phyloP scores from a whole-genome alignment of 371 early-diverging fungal genomes.

The Mucor racemosus region DNA sequence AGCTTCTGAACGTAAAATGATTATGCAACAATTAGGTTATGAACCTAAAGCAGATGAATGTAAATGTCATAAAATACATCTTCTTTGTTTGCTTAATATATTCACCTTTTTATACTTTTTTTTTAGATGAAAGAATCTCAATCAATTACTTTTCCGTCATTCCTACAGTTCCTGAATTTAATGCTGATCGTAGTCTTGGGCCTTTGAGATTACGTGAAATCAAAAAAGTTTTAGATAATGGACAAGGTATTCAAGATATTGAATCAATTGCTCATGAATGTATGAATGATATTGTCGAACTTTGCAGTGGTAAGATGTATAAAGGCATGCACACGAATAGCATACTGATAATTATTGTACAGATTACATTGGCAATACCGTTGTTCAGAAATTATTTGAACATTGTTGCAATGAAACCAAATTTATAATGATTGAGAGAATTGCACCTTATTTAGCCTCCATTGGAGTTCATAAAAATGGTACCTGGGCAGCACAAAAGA shows the following conservation, averaged over 20 bases:
- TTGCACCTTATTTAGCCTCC: constrained; percentile 77
- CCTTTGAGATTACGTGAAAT: constrained; percentile 87
- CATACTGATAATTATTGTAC: no score
- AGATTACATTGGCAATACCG: constrained; percentile 90
- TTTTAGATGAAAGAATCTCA: constrained; percentile 30
- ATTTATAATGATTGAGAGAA: constrained; percentile 46
- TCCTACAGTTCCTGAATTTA: constrained; percentile 74
- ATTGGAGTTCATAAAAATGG: constrained; percentile 93
- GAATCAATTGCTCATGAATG: constrained; percentile 76
- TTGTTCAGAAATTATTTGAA: constrained; percentile 84
- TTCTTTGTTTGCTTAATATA: no score
- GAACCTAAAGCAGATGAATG: constrained; percentile 22
- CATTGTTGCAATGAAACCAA: constrained; percentile 60
- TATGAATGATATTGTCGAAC: constrained; percentile 44
- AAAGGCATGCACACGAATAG: no score
- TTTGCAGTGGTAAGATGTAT: constrained; percentile 44
- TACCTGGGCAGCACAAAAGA: constrained; percentile 92
- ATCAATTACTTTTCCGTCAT: constrained; percentile 64
- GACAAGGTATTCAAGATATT: constrained; percentile 47
- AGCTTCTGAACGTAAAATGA: constrained; percentile 41
- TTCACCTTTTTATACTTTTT: no score
- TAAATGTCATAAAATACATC: no score
- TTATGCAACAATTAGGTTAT: constrained; percentile 50
- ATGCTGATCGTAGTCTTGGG: constrained; percentile 70
- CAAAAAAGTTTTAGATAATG: constrained; percentile 83